Evolutionary conservation across 371 early-diverging fungal species (phyloP), one percentile per base, ranked within the genome.

Genomic region (Umbelopsis sp.): DNA sequence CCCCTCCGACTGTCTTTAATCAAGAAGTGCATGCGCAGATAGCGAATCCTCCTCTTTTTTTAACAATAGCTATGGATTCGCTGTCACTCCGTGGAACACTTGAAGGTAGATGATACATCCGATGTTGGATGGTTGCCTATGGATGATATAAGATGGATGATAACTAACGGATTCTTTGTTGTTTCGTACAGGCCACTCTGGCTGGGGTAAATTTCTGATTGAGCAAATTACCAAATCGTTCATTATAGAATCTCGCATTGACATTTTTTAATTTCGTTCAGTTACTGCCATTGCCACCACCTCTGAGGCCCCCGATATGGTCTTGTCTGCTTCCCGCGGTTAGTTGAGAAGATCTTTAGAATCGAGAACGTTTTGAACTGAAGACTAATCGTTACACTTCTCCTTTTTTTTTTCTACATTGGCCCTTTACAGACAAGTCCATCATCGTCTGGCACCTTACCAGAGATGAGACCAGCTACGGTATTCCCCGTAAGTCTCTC

Each of bases 251-350:
- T 14, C 24, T 18, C 8, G 63, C 44, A 44, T 62, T 22, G 24
- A n/a, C 24, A 22, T 25, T n/a, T 38, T 32, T 29, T 4, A 38
- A 8, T 25, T 66, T 41, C 41, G 20, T 72, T 57, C 66, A 72
- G 95, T 97, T 77, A 97, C 97, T 73, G 91, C 96, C 80, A 91
- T 97, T 74, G 96, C 96, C 82, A 97, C 98, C 83, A 88, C 95
- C 69, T 86, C 92, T 71, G 96, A 96, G 89, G 82, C 91, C 76
- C 95, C 96, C 71, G 94, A 97, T 85, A 92, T 92, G 86, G 85
- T 97, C 71, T 86, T 97, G 83, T 93, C 96, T 67, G 90, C 94
- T 63, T 97, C 98, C 71, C 94, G 98, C 81, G 95, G 90, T 91
- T 86, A 65, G 90, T 87, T 66, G 57, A 51, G 22, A 12, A 48